phyloP scores from a whole-genome alignment of 192 early-diverging fungal species.

The Entrophospora sp. region DNA sequence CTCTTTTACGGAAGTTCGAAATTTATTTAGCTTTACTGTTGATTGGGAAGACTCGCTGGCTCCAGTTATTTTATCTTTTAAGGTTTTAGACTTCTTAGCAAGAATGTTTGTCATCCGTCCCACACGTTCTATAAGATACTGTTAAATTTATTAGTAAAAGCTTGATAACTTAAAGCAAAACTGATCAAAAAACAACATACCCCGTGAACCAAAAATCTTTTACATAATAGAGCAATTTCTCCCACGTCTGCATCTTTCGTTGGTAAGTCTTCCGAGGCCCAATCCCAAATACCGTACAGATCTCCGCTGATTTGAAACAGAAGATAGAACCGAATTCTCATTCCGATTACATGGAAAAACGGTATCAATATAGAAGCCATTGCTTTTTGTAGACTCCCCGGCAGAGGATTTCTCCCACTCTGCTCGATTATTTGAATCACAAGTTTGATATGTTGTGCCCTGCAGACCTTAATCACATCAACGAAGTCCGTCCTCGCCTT shows the following conservation, averaged over 20 bases:
- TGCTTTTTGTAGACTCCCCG: neutral
- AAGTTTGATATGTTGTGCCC: neutral
- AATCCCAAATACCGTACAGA: slow-evolving; percentile 20
- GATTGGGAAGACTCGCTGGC: neutral
- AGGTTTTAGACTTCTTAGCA: slow-evolving; percentile 11
- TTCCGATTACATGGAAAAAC: slow-evolving; percentile 19
- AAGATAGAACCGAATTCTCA: slow-evolving; percentile 16
- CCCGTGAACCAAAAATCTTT: slow-evolving; percentile 7
- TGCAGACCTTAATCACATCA: neutral
- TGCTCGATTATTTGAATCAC: neutral
- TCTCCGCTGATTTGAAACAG: slow-evolving; percentile 14
- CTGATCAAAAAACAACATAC: slow-evolving; percentile 7
- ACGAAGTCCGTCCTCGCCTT: slow-evolving; percentile 9
- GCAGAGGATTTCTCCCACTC: slow-evolving; percentile 5
- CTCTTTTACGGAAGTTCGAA: neutral
- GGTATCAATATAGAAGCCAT: slow-evolving; percentile 12
- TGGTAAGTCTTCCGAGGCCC: slow-evolving; percentile 12
- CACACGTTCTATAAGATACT: slow-evolving; percentile 13
- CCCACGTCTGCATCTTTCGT: slow-evolving; percentile 2
- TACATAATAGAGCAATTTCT: slow-evolving; percentile 1
- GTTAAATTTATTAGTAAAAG: slow-evolving; percentile 8
- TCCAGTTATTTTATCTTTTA: slow-evolving; percentile 3
- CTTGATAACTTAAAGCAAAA: slow-evolving; percentile 6
- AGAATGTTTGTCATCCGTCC: slow-evolving; percentile 12
- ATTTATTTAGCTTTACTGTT: slow-evolving; percentile 8